Base-by-base conservation (phyloP, 345 rosid species). In the Eucalyptus victrix region DNA sequence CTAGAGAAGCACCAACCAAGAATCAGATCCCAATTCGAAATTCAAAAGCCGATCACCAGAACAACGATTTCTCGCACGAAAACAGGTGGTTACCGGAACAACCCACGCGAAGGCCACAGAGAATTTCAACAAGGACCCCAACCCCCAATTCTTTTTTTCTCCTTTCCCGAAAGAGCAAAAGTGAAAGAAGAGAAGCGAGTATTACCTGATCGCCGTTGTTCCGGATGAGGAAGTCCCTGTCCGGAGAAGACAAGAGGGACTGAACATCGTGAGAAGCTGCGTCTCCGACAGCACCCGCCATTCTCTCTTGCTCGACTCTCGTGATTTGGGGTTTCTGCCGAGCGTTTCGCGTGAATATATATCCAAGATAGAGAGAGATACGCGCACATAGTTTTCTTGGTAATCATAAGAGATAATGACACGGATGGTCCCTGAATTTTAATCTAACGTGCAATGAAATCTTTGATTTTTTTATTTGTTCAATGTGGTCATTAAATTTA, bases 211-310 rank as follows among this genome's bases (percentile, higher is more conserved):
- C 93, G 50, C 94, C 96, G 89, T 94, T 89, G 90, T 92, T 96
- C 65, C 96, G 94, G 58, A 95, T 47, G 72, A 97, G 96, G 88
- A 93, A 95, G 91, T 95, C 96, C 49, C 97, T 91, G 24, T 90
- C 92, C 9, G 93, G 87, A 87, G 99, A 93, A 88, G 93, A 93
- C 34, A 23, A 96, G 23, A 96, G 91, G 9, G 93, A 91, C 76
- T 7, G 76, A 65, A 65, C 37, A 65, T n/a, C 37, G 76, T 7
- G 76, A 65, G 76, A 0, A 65, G 76, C 76, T 14, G 76, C 37
- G 76, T 30, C 76, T 65, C 37, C 37, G 37, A 0, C 37, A 8
- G 19, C 76, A n/a, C 10, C 37, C 37, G 76, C 76, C 76, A 65
- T 65, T 30, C 37, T 65, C 37, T 53, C 10, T 65, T 21, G 9